Conservation (phyloP, 352 stramenopile species). For the Phytopythium aichiense region DNA sequence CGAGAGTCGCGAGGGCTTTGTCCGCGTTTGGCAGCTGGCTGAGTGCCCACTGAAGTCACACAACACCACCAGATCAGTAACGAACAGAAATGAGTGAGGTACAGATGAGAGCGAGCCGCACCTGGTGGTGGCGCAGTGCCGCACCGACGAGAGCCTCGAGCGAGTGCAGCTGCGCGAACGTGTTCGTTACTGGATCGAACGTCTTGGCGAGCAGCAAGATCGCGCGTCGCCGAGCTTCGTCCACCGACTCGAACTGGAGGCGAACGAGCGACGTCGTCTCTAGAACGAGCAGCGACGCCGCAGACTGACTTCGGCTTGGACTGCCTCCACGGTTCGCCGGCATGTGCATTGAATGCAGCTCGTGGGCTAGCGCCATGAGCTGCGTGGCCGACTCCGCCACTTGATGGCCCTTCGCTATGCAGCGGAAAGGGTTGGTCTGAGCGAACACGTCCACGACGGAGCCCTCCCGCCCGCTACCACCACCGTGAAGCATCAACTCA, state of each 20-base stretch:
- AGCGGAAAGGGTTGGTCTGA: constrained; percentile 32
- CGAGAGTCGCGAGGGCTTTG: constrained; percentile 24
- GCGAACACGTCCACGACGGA: constrained; percentile 18
- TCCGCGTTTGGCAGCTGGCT: constrained; percentile 33
- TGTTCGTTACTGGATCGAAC: constrained; percentile 55
- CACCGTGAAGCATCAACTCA: constrained; percentile 39
- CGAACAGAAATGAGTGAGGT: not conserved
- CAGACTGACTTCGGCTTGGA: not conserved
- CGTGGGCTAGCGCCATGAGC: constrained; percentile 41
- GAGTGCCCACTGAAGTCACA: constrained; percentile 38
- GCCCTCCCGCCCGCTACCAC: not conserved
- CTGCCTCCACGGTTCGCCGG: not conserved
- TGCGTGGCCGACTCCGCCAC: constrained; percentile 30
- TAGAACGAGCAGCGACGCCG: constrained; percentile 9
- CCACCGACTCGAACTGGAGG: constrained; percentile 65
- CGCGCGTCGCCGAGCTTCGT: constrained; percentile 61
- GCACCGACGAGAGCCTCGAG: constrained; percentile 50
- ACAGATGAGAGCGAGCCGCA: constrained; percentile 5
- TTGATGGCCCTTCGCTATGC: constrained; percentile 31
- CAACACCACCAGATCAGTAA: constrained; percentile 5
- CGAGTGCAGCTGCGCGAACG: constrained; percentile 57
- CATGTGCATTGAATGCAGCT: constrained; percentile 12
- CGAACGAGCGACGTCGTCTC: constrained; percentile 57
- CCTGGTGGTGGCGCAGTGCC: constrained; percentile 57
- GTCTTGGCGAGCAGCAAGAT: constrained; percentile 72